Base-by-base conservation (phyloP, 2,329 filamentous ascomycete species). In the Hypoxylon sp. region DNA sequence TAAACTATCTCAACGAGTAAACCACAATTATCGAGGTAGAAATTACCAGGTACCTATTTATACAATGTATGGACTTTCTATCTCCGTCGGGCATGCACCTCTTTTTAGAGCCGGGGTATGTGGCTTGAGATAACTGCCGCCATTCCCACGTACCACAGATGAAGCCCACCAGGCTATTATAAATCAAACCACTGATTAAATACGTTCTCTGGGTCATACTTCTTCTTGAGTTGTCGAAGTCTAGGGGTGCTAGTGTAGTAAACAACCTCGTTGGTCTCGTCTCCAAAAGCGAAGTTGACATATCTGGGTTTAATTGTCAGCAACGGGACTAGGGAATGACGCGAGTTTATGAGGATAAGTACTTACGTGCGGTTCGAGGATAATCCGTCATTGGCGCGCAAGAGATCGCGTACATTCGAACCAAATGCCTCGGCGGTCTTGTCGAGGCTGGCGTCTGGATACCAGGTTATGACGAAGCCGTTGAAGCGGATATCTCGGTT, bases 401-500 rank as follows among this genome's bases (percentile, higher is more conserved):
- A 50, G 78, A 72, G 11, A 74, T 73, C 39, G 78, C 70, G 3
- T 5, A 79, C 73, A 14, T 68, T 72, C 24, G 61, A 65, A 10
- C 78, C 81, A 63, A 82, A 82, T 2, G 35, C 67, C 37, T 76
- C 35, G 0, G 81, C 82, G 42, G 74, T 74, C 0, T 26, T 56
- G 63, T 83, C 81, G 2, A 83, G 69, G 3, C 70, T 68, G 0
- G 75, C 65, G 59, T 81, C 78, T 0, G 70, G 72, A 50, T 83
- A 82, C 81, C 80, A 83, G 0, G 81, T 78, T 13, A 82, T 79
- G 0, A 78, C 76, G 42, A 82, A 74, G 0, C 78, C 78, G 62
- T 83, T 74, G 17, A 77, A 79, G 51, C 80, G 78, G 44, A 79
- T 75, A 22, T 78, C 72, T 0, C 78, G 74, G 17, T 76, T 76